Conservation (phyloP, 805 yeast species). For the Kodamaea hsintzibuensis region DNA sequence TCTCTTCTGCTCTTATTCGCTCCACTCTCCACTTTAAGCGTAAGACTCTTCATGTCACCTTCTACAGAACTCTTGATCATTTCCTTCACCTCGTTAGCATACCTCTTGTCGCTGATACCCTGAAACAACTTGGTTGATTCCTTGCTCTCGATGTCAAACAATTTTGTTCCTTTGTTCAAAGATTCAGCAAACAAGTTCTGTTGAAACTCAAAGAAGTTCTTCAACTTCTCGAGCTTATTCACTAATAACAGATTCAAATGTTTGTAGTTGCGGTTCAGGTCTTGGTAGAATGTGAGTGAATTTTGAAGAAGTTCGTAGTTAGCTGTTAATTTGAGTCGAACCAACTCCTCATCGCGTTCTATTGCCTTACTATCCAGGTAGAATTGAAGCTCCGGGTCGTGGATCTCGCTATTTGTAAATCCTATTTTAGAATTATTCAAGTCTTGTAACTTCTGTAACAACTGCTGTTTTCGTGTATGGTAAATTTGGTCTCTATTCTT, state of each 20-base stretch:
- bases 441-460: constrained; percentile 25
- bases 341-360: constrained; percentile 33
- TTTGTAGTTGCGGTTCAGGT: constrained; percentile 36
- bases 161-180: constrained; percentile 16
- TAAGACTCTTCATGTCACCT: neutral
- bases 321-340: constrained; percentile 30
- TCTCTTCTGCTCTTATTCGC: neutral
- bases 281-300: constrained; percentile 35
- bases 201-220: constrained; percentile 41
- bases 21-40: neutral
- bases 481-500: constrained; percentile 22
- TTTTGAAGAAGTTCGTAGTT: constrained; percentile 35
- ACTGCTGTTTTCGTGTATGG: constrained; percentile 21
- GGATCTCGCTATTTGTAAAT: constrained; percentile 21
- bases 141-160: constrained; percentile 23
- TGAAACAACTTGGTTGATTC: constrained; percentile 27
- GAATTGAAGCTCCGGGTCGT: constrained; percentile 30
- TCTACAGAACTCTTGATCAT: constrained; percentile 18
- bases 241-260: constrained; percentile 27
- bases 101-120: constrained; percentile 32
- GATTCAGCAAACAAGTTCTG: constrained; percentile 24
- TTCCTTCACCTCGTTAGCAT: constrained; percentile 29
- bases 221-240: constrained; percentile 40
- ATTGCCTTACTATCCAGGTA: constrained; percentile 20
- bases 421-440: constrained; percentile 27